Evolutionary conservation across 2,329 filamentous ascomycete species (phyloP), one percentile per base, ranked within the genome.

Genomic region (Hysterium pulicare): DNA sequence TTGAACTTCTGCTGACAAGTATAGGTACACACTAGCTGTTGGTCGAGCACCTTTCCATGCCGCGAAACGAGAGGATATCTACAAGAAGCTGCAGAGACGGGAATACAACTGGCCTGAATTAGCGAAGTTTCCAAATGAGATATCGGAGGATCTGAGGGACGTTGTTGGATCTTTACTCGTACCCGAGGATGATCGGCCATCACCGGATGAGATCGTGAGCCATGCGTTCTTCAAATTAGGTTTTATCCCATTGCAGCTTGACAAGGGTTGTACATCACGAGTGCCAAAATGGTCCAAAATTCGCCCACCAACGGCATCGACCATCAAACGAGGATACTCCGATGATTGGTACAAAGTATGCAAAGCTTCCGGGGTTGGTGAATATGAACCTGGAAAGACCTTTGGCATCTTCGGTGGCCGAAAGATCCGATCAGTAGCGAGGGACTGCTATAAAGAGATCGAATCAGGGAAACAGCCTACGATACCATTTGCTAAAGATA

Each of bases 31-130:
- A 37, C 91, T 98, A 81, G 85, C 97, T 35, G 93, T 93, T 6
- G 95, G 93, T 16, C 94, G 91, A 58, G 91, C 93, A 1, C 93
- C 93, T 0, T 98, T 98, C 66, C 93, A 98, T 69, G 95, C 93
- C 10, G 83, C 84, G 10, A 91, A 87, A 31, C 87, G 87, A 15
- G 87, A 93, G 61, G 87, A 91, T 60, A 93, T 93, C 47, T 93
- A 93, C 69, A 72, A 76, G 56, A 77, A 77, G 51, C 81, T 75
- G 74, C 66, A 81, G 77, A 66, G 84, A 54, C 77, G 85, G 53
- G 86, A 90, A 58, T 91, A 90, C 62, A 83, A 86, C 58, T 91
- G 87, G 87, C 87, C 87, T 11, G 77, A 79, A 44, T 67, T 80
- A 20, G 80, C 83, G 41, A 79, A 77, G 30, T 78, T 80, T 10